Base-by-base conservation (phyloP, 108 stramenopile species). In the Mediolabrus comicus region DNA sequence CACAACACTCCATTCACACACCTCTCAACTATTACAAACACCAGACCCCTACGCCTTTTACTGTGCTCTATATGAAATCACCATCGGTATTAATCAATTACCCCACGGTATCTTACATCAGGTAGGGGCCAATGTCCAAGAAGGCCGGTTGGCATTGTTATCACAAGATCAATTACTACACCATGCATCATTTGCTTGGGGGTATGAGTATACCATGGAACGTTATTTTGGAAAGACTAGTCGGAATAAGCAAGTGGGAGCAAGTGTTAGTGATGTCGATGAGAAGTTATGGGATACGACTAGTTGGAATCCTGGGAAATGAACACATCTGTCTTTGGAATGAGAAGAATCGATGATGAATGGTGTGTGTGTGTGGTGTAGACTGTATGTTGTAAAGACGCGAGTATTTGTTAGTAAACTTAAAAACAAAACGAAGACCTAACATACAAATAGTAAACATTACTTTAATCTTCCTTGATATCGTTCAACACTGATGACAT, bases 61-160 rank as follows among this genome's bases (percentile, higher is more conserved):
- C 8, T 80, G 79, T 35, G 79, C 71, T 12, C 31, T 80, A 49
- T 80, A 73, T 30, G 79, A 80, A 49, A 69, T 80, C 33, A 80
- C 79, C 2, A 35, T 80, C 14, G 19, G 31, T 1, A 46, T 72
- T 8, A 36, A 52, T 29, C 57, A 65, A 60, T 26, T 80, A 28
- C 79, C 79, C 4, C 71, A 67, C 4, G 38, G 59, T 4, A 60
- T 62, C 2, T 41, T 72, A 3, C 49, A 72, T 53, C 78, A 71
- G 0, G 61, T 67, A 0, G 79, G 79, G 8, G 71, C 79, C 9
- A 80, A 58, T 24, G 53, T 80, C 1, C 66, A 69, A 41, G 79
- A 80, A 62, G 79, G 79, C 25, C 33, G 71, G n/a, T 30, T 69
- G 46, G 79, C 63, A 22, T 59, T 80, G 62, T 30, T 80, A 46